phyloP scores from a whole-genome alignment of 2,329 filamentous ascomycete genomes.

The Fulvia fulva region DNA sequence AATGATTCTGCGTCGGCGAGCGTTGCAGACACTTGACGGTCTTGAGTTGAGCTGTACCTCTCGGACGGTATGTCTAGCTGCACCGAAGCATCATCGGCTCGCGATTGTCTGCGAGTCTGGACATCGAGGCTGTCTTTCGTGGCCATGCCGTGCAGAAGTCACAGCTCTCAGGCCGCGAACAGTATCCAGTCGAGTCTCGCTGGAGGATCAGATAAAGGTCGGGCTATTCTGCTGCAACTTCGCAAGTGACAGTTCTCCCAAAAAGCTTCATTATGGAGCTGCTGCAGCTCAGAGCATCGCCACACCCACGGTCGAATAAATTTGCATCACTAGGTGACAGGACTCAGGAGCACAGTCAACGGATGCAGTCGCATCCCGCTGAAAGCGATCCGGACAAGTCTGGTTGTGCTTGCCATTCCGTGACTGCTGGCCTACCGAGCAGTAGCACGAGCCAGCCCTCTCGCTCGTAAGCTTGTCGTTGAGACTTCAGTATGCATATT shows the following conservation, averaged over 20 bases:
- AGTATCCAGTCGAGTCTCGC: neutral
- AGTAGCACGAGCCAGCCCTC: neutral
- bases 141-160: neutral
- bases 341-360: neutral
- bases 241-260: neutral
- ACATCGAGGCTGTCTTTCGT: neutral
- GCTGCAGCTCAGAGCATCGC: neutral
- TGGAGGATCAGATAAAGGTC: neutral
- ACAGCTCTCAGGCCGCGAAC: neutral
- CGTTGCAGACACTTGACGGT: neutral
- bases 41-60: neutral
- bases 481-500: neutral
- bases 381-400: neutral
- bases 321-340: neutral
- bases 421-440: neutral
- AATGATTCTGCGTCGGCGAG: slow-evolving; percentile 3
- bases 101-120: neutral
- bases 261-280: neutral
- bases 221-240: neutral
- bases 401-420: neutral
- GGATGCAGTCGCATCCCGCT: neutral
- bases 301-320: neutral
- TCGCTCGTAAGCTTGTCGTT: neutral
- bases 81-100: neutral
- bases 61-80: neutral